Evolutionary conservation across 768 basidiomycete genomes (phyloP).

Genomic region (Auriscalpium vulgare): DNA sequence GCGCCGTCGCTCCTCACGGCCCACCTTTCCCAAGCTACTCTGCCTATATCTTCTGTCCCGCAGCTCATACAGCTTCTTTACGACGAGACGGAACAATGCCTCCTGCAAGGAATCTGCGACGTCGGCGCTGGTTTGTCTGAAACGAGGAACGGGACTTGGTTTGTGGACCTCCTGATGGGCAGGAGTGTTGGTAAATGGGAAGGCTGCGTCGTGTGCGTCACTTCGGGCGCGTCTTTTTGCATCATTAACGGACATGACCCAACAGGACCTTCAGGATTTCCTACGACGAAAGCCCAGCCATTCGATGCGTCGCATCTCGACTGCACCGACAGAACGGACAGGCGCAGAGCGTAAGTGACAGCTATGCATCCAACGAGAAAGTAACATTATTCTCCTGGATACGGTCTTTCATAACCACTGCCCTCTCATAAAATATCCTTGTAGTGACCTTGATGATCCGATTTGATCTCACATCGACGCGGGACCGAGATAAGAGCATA

Average conservation of each 20-base stretch:
- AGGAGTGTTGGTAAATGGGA: slow-evolving; percentile 70
- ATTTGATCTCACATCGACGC: neutral
- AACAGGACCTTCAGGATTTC: slow-evolving; percentile 59
- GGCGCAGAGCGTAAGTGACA: slow-evolving; percentile 35
- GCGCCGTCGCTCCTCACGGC: slow-evolving; percentile 74
- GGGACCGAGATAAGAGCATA: neutral
- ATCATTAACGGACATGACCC: neutral
- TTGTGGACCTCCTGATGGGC: slow-evolving; percentile 64
- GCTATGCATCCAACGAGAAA: slow-evolving; percentile 27
- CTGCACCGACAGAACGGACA: slow-evolving; percentile 34
- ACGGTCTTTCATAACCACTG: slow-evolving; percentile 19
- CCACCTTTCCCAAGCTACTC: slow-evolving; percentile 72
- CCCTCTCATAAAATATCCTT: neutral
- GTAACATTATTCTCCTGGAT: slow-evolving; percentile 50
- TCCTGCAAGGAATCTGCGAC: slow-evolving; percentile 63
- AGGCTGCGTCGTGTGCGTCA: slow-evolving; percentile 61
- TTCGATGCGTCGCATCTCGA: slow-evolving; percentile 53
- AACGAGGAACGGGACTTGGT: slow-evolving; percentile 53
- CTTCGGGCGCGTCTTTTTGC: neutral
- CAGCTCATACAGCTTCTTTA: slow-evolving; percentile 67
- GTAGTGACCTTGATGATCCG: too few species aligned
- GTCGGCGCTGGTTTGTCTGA: slow-evolving; percentile 52
- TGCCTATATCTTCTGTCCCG: slow-evolving; percentile 65
- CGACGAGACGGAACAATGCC: slow-evolving; percentile 69
- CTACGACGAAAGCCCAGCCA: slow-evolving; percentile 39